A percentile compares a stretch with the other conserved stretches of the same genome.
phyloP scores from a whole-genome alignment of 441 rosid genomes.

The Viola pubescens region DNA sequence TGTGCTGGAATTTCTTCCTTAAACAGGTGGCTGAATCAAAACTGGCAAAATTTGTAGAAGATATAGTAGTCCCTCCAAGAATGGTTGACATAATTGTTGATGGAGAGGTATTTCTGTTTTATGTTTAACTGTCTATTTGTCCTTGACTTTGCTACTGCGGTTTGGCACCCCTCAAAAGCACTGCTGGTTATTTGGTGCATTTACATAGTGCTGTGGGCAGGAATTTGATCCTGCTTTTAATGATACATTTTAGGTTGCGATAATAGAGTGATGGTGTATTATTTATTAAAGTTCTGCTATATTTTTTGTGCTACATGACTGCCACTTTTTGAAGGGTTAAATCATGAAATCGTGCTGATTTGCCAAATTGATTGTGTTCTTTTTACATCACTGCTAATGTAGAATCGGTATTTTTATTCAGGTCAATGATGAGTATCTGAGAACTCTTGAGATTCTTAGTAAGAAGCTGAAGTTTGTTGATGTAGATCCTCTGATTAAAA shows the following conservation, averaged over 20 bases:
- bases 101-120: conserved; percentile 77
- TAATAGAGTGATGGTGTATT: too few species aligned
- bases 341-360: background rate
- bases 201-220: too few species aligned
- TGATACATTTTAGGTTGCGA: too few species aligned
- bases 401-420: conserved; percentile 30
- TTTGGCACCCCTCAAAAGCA: too few species aligned
- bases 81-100: conserved; percentile 96
- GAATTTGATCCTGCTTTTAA: too few species aligned
- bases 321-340: too few species aligned
- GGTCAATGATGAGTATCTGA: conserved; percentile 94
- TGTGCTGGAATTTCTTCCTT: conserved; percentile 5
- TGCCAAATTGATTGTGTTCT: conserved; percentile 4
- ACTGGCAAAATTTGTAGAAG: conserved; percentile 95
- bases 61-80: conserved; percentile 92
- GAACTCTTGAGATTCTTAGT: conserved; percentile 85
- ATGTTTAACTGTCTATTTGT: background rate
- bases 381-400: conserved; percentile 15
- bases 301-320: too few species aligned
- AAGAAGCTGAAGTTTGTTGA: conserved; percentile 86
- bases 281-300: background rate
- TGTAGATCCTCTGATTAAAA: conserved; percentile 68
- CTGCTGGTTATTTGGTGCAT: too few species aligned
- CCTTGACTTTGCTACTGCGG: too few species aligned
- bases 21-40: conserved; percentile 93